Base-by-base conservation (phyloP, 2,329 filamentous ascomycete genomes). In the Aspergillus flavus region DNA sequence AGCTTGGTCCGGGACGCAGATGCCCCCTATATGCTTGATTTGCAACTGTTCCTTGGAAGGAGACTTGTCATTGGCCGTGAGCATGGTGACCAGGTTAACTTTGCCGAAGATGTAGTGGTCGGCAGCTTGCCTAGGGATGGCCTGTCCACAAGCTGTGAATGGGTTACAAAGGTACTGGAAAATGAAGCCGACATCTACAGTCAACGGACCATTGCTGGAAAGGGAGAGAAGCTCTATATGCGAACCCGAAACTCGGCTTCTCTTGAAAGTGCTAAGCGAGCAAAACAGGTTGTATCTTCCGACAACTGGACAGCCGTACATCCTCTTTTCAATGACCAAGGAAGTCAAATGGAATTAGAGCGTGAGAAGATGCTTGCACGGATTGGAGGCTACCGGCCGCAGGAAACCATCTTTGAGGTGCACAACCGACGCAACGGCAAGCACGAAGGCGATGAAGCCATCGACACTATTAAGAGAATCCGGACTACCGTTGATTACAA, bases 381-480 rank as follows among this genome's bases (percentile, higher is more conserved):
- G 63, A 92, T 99, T 62, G 94, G 92, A 71, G 90, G 91, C 2
- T 99, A 95, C 80, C 88, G 92, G 70, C 95, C 96, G 0, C 85
- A 89, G 50, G 95, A 99, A 78, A 98, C 94, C 0, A 92, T 99
- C n/a, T 99, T 99, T 71, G 95, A 99, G 78, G 89, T 97, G 66
- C 91, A 91, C 67, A 91, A 91, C 7, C 88, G 90, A 69, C 86
- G 89, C 64, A 90, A 89, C 45, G 90, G 91, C 68, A 84, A 85
- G 91, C 73, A 86, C 90, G 72, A 86, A 86, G 75, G 89, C 85
- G 75, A 93, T 90, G 64, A 89, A 85, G 59, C 89, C 84, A 53
- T 87, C 81, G 75, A 85, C 52, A 80, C 78, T 10, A 82, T 83
- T 64, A 78, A 79, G 59, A 75, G 79, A 52, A 75, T 82, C 26